Evolutionary conservation across 495 filamentous ascomycete genomes (phyloP), one percentile per base, ranked within the genome.

Genomic region (Saxophila tyrrhenica): DNA sequence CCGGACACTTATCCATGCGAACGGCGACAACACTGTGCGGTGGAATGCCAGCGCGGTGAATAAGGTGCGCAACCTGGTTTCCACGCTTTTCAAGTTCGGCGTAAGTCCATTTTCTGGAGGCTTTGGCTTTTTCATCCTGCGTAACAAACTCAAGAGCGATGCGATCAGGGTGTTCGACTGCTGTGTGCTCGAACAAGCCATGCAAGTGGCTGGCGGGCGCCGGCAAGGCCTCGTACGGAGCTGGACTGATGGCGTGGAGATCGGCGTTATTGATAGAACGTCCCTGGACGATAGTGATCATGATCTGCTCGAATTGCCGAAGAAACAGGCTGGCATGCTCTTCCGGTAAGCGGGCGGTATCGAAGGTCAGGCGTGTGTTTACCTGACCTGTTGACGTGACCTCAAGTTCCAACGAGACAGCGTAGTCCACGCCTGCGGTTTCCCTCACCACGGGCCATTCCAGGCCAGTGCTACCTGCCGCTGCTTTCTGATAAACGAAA

Each of bases 1-100:
- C 80, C 0, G 87, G 81, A 56, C 80, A 87, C 65, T 90, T 90
- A 50, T 89, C 79, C 60, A 94, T 91, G 63, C 83, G 84, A 8
- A 87, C 79, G 0, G 79, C 84, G 17, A 94, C 71, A n/a, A 89
- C 76, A 17, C 71, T 65, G 2, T 79, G 77, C 0, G 70, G 56
- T 23, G 67, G 54, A 20, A 70, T 63, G 35, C 69, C 62, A 25
- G 65, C 51, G 0, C 56, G 48, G 9, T 64, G 39, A 5, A 89
- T 55, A 17, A 83, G 62, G 48, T 80, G 65, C 0, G 82, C 82
- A 19, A 86, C 69, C 48, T 70, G 68, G 57, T 87, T 84, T 5
- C 75, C 80, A 56, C 79, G 74, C 8, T 69, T 57, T 55, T 87
- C 64, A 0, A 89, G 67, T 54, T 87, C 66, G 9, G 51, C 51